A percentile compares a stretch with the other conserved stretches of the same genome.
These are phyloP conservation scores for Lepidopterella palustris DNA, from an alignment of 495 filamentous ascomycete species.

Conservation along the genomic window DNA sequence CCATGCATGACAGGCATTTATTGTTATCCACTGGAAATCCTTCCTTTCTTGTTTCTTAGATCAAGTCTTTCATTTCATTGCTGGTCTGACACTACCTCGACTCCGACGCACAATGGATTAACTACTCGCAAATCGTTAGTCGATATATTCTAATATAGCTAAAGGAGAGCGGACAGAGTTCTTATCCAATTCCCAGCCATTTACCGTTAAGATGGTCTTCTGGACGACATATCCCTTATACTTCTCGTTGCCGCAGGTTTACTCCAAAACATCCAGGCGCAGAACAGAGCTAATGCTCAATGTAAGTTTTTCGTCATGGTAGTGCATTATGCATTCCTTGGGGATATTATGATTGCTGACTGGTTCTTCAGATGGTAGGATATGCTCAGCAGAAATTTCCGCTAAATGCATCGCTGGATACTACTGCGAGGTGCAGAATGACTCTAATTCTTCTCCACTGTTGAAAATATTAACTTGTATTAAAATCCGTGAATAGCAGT, in stretches of 20 bases:
- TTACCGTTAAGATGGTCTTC: neutral
- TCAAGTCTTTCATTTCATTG: neutral
- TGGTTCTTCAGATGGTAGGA: slow-evolving; percentile 4
- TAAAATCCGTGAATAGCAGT: neutral
- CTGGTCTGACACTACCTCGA: neutral
- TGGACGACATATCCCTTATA: neutral
- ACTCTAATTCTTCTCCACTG: neutral
- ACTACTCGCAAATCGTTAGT: neutral
- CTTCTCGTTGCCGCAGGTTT: neutral
- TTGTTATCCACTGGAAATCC: neutral
- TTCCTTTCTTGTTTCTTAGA: neutral
- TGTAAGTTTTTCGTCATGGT: neutral
- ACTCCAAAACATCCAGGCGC: neutral
- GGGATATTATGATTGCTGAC: too few species aligned
- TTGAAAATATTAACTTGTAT: neutral
- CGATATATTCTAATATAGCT: neutral
- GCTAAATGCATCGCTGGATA: slow-evolving; percentile 2
- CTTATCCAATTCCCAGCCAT: too few species aligned
- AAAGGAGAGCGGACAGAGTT: neutral
- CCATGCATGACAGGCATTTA: neutral
- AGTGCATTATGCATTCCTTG: too few species aligned
- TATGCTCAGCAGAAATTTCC: slow-evolving; percentile 1
- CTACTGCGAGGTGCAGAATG: neutral
- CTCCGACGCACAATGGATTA: neutral
- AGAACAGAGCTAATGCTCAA: neutral